Base-by-base conservation (phyloP, 73 alveolate genomes). In the Paramecium biaurelia region DNA sequence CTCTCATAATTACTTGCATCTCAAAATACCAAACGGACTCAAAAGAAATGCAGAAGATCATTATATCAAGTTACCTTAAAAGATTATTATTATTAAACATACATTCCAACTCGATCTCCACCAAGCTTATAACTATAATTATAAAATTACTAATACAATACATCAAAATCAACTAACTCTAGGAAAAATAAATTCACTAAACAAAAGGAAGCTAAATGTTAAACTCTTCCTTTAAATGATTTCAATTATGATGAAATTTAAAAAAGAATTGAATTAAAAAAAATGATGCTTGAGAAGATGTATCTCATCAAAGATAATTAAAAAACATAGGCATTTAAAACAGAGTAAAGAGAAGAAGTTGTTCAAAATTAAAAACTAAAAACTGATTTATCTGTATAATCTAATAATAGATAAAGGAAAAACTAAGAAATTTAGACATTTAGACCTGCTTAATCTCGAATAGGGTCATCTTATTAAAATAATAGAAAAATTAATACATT, bases 81-180 rank as follows among this genome's bases (percentile, higher is more conserved):
- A 63, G 84, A 63, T 24, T 63, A 63, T 63, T 26, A 63, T 63
- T 32, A 26, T 63, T 3, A 63, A 30, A 32, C 49, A 0, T 63
- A 63, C 4, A 24, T 63, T 12, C 84, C 84, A 26, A 24, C 84
- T 63, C 84, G 84, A 63, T 63, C 84, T 24, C 84, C 84, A 63
- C 84, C 84, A 1, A 63, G 47, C 28, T 26, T 63, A 24, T 32
- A 63, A 63, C 15, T 63, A 63, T 63, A 63, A 63, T 30, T 63
- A 10, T 14, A 26, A 63, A 63, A 63, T 63, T 26, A 30, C 84
- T 63, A 63, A 32, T 32, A 30, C 21, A 63, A 63, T 63, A 30
- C 84, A 14, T 26, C 45, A 2, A 63, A 24, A 24, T 30, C 45
- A 63, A 63, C 84, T 11, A 63, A 32, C 15, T 12, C 41, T 11